A percentile compares a stretch with the other conserved stretches of the same genome.
phyloP scores from a whole-genome alignment of 2,329 filamentous ascomycete genomes.

The Acarospora socialis region DNA sequence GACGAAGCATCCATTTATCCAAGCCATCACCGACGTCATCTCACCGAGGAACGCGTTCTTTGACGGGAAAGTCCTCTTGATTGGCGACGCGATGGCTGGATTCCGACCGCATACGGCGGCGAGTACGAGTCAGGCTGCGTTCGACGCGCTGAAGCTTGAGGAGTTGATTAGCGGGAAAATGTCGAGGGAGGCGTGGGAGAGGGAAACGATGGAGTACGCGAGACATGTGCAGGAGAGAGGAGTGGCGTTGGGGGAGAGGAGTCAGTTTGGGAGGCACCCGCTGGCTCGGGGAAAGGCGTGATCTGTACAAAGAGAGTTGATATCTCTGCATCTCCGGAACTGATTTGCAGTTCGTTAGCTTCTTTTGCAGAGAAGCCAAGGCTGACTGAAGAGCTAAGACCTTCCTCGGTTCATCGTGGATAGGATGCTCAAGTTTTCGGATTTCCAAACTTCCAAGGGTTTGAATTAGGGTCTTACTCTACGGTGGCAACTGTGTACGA shows the following conservation, averaged over 20 bases:
- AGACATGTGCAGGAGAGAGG: constrained; percentile 24
- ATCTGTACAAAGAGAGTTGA: too few relatives aligned
- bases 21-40: constrained; percentile 27
- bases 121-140: constrained; percentile 28
- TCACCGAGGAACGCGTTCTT: constrained; percentile 23
- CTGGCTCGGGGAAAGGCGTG: too few relatives aligned
- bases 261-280: constrained; percentile 26
- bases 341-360: too few relatives aligned
- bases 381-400: too few relatives aligned
- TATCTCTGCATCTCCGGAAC: too few relatives aligned
- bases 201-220: constrained; percentile 12
- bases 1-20: constrained; percentile 29
- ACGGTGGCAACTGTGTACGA: too few relatives aligned
- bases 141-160: constrained; percentile 16
- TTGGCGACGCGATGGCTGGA: constrained; percentile 32
- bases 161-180: constrained; percentile 15
- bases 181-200: constrained; percentile 13
- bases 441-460: too few relatives aligned
- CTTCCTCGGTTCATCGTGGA: too few relatives aligned
- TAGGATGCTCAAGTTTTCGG: too few relatives aligned
- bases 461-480: too few relatives aligned
- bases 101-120: constrained; percentile 33
- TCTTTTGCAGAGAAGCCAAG: too few relatives aligned
- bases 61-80: constrained; percentile 26
- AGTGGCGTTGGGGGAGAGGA: constrained; percentile 26